phyloP scores from a whole-genome alignment of 2,329 filamentous ascomycete genomes.

The Shiraia sp. region DNA sequence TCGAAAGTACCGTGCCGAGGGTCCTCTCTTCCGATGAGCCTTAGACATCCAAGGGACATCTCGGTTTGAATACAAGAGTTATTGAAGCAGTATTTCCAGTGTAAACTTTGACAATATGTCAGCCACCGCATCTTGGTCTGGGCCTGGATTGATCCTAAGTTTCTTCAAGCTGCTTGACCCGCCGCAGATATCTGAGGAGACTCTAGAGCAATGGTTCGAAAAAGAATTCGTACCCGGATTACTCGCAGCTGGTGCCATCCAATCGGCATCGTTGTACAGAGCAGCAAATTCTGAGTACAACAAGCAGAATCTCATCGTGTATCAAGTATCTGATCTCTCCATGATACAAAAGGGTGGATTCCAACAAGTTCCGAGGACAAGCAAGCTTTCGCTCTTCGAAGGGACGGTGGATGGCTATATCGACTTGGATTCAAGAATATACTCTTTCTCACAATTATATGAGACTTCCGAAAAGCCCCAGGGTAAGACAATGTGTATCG shows the following conservation, averaged over 20 bases:
- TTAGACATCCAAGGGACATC: too few species aligned
- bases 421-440: constrained; percentile 24
- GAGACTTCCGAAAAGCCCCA: constrained; percentile 18
- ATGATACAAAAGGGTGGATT: constrained; percentile 17
- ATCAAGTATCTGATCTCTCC: constrained; percentile 27
- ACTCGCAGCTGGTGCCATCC: constrained; percentile 19
- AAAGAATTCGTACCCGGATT: constrained; percentile 27
- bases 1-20: too few species aligned
- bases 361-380: constrained; percentile 19
- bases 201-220: constrained; percentile 27
- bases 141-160: constrained; percentile 26
- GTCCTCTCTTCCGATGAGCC: too few species aligned
- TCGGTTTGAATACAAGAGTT: not conserved
- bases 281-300: constrained; percentile 21
- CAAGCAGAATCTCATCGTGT: constrained; percentile 29
- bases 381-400: constrained; percentile 18
- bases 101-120: constrained; percentile 3
- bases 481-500: constrained; percentile 12
- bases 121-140: constrained; percentile 11
- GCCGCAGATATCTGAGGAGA: constrained; percentile 21
- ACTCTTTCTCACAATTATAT: constrained; percentile 21
- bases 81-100: not conserved
- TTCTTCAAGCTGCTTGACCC: constrained; percentile 18
- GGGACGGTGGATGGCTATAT: constrained; percentile 21
- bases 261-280: constrained; percentile 23